These are phyloP conservation scores for Trichosporon asahii DNA, from an alignment of 1,284 basidiomycete species.

Conservation along the genomic window DNA sequence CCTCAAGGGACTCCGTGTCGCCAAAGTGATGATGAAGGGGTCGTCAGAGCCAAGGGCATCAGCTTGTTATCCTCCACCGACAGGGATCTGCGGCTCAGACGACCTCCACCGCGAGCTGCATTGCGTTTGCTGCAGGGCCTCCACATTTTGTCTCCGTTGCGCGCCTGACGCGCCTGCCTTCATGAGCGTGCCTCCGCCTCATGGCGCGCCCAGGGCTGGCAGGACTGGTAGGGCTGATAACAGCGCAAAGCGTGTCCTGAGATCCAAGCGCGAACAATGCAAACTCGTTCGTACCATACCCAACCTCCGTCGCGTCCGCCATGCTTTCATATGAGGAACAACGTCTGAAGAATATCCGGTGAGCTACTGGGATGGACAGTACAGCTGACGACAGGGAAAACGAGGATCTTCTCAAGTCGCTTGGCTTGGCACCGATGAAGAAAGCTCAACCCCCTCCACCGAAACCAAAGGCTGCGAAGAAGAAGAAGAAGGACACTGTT, in stretches of 20 bases:
- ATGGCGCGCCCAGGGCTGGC: not conserved
- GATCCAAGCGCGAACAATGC: not conserved
- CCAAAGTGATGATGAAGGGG: not conserved
- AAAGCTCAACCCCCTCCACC: slow-evolving; percentile 13
- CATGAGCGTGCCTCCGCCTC: not conserved
- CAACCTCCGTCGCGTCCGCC: not conserved
- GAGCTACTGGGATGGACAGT: not conserved
- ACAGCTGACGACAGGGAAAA: slow-evolving; percentile 30
- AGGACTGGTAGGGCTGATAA: not conserved
- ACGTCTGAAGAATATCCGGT: slow-evolving; percentile 37
- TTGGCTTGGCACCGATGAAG: slow-evolving; percentile 26
- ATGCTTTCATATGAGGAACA: slow-evolving; percentile 26
- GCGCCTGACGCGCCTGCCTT: not conserved
- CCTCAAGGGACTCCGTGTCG: not conserved
- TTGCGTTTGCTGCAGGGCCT: too few species aligned
- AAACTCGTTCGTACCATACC: not conserved
- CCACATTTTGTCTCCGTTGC: not conserved
- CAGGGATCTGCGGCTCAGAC: not conserved
- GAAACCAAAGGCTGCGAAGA: slow-evolving; percentile 10
- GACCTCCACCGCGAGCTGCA: not conserved
- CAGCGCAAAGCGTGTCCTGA: not conserved
- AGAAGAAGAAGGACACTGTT: slow-evolving; percentile 5
- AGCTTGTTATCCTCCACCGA: not conserved
- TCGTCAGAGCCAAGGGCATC: not conserved
- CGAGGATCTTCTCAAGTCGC: slow-evolving; percentile 34